Evolutionary conservation across 2,329 filamentous ascomycete species (phyloP).

Genomic region (Pezicula carpinea): DNA sequence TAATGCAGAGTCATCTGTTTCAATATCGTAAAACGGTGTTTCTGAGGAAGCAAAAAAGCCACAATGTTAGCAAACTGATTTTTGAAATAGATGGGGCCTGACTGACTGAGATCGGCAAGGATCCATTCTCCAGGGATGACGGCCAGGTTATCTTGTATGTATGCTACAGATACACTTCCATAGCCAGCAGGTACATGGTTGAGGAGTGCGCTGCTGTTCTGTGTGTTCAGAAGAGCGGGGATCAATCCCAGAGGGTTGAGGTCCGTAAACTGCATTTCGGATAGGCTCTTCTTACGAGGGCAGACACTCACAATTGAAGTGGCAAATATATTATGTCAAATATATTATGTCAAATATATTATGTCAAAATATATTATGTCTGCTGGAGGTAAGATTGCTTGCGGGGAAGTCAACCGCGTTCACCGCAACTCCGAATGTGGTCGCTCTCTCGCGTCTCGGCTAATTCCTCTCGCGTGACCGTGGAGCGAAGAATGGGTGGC

Average conservation of each 20-base stretch:
- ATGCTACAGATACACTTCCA: not conserved
- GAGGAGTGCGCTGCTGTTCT: not conserved
- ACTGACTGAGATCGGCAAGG: not conserved
- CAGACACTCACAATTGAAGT: too few species aligned
- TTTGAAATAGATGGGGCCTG: not conserved
- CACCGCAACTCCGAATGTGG: too few species aligned
- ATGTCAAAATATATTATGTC: too few species aligned
- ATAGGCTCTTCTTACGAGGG: not conserved
- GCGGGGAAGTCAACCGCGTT: too few species aligned
- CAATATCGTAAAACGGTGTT: not conserved
- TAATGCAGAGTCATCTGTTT: not conserved
- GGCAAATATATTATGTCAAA: too few species aligned
- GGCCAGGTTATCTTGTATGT: not conserved
- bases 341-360: too few species aligned
- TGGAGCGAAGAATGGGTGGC: too few species aligned
- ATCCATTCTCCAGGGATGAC: constrained; percentile 1
- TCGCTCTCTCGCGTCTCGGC: too few species aligned
- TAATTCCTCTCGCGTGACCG: too few species aligned
- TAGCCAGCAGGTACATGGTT: not conserved
- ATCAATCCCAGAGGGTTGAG: not conserved
- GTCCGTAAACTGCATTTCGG: not conserved
- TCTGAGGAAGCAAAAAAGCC: not conserved
- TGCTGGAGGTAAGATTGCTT: too few species aligned
- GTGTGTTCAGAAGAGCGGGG: not conserved
- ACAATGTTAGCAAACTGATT: not conserved